Evolutionary conservation across 192 early-diverging fungal species (phyloP), one percentile per base, ranked within the genome.

Genomic region (Oehlia diaphana): DNA sequence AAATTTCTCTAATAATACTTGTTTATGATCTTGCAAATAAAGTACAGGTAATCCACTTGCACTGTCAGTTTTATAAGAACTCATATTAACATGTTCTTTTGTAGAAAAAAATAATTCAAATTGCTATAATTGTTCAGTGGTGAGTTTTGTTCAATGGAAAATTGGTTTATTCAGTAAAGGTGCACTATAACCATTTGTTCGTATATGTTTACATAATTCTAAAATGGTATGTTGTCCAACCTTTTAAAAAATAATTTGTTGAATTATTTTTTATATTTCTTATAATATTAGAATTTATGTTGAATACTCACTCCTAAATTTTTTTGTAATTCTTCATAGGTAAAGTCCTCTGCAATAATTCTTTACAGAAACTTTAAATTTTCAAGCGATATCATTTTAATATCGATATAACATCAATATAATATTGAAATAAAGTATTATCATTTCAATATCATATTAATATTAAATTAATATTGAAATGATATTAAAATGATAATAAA

Each of bases 51-150:
- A 35, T 3, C 33, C 33, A 5, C 31, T 69, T 37, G 10, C 3
- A 35, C 12, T 69, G 21, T 69, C 67, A 69, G 33, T 69, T 39
- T 69, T 69, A 69, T 69, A 69, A 7, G 67, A 69, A 8, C 67
- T 69, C 35, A 69, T 69, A 35, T 69, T 69, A 2, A 69, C 35
- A 6, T 35, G 12, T 35, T 13, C 16, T 69, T 69, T 69, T 4
- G 14, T 10, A 7, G 33, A 4, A 35, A 69, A 69, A 21, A 42
- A 69, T 42, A 9, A 19, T 37, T 39, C 35, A 39, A 69, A 35
- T 69, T 69, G 66, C 14, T 13, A 21, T 1, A 68, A 9, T 33
- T 33, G 28, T 68, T 68, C 14, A 19, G 9, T 39, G 5, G 2
- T 68, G 0, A 68, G 3, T 3, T 33, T 9, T 35, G 10, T 10